Conservation (phyloP, 2,329 filamentous ascomycete genomes). For the Penicillium sp. region DNA sequence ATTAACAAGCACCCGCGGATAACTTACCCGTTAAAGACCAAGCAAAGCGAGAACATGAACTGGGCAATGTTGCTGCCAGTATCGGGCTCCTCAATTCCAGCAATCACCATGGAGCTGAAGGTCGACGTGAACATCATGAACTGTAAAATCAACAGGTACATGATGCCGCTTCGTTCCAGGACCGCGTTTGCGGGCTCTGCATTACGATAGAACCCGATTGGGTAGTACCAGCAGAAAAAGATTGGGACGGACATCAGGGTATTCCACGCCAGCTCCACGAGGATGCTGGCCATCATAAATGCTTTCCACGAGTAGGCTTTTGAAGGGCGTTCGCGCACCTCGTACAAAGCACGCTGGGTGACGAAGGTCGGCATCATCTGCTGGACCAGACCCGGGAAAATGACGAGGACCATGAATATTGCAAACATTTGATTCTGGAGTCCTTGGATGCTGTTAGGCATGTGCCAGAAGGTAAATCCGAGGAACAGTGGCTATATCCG, state of each 20-base stretch:
- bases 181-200: constrained; percentile 36
- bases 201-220: constrained; percentile 49
- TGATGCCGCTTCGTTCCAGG: constrained; percentile 58
- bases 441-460: constrained; percentile 71
- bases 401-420: constrained; percentile 77
- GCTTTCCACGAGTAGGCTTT: constrained; percentile 73
- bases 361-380: constrained; percentile 61
- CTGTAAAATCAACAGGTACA: constrained; percentile 63
- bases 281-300: constrained; percentile 68
- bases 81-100: constrained; percentile 64
- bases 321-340: constrained; percentile 60
- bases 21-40: constrained; percentile 54
- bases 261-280: constrained; percentile 69
- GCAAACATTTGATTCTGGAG: constrained; percentile 88
- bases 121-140: constrained; percentile 69
- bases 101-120: constrained; percentile 71
- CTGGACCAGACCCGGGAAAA: constrained; percentile 64
- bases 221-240: constrained; percentile 67
- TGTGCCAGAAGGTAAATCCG: constrained; percentile 75
- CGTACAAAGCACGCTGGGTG: constrained; percentile 59
- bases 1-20: too few relatives aligned
- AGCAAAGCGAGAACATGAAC: constrained; percentile 56
- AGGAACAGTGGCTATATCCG: constrained; percentile 64
- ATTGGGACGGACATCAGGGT: constrained; percentile 63
- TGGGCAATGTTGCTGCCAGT: constrained; percentile 64